Base-by-base conservation (phyloP, 2,329 filamentous ascomycete genomes). In the Paramyrothecium roridum region DNA sequence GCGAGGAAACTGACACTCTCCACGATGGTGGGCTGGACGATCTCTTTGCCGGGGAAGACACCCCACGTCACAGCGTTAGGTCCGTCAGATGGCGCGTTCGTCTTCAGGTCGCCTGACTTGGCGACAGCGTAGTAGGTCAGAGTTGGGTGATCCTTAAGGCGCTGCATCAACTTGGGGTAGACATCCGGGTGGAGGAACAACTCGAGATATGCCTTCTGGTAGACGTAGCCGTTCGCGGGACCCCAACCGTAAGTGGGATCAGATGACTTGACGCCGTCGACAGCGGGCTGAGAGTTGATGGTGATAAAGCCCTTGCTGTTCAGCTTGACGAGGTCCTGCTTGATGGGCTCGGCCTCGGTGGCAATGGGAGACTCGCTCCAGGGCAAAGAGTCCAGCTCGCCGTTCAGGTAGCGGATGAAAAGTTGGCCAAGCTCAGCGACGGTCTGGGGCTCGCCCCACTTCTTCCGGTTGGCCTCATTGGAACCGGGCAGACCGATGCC, bases 61-160 rank as follows among this genome's bases (percentile, higher is more conserved):
- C 95, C 95, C 95, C 95, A 99, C 2, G 95, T 99, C 51, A 99
- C 90, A n/a, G 95, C 95, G 66, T 99, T 99, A 40, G 95, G 95
- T 7, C 91, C 90, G 63, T 96, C 91, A 21, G 86, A 84, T 10
- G 87, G 86, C 2, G 91, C 87, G 67, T 99, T 98, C 26, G 91
- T 95, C 71, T 86, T 87, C 54, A 98, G 80, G 55, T 88, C 84
- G 26, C 93, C 93, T 20, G 82, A 80, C 72, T 91, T 93, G 65
- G 90, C 95, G 58, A 97, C 91, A 49, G 92, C 91, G 67, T 98
- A 96, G 77, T 96, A 99, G 1, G 93, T 97, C 67, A 99, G 78
- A 62, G 96, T 89, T 3, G 87, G 83, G 65, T 95, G 84, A 50
- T 82, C 78, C 62, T 93, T 85, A 60, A 98, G 90, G 51, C 93